Evolutionary conservation across 2,329 filamentous ascomycete species (phyloP).

Genomic region (Stachybotrys elegans): DNA sequence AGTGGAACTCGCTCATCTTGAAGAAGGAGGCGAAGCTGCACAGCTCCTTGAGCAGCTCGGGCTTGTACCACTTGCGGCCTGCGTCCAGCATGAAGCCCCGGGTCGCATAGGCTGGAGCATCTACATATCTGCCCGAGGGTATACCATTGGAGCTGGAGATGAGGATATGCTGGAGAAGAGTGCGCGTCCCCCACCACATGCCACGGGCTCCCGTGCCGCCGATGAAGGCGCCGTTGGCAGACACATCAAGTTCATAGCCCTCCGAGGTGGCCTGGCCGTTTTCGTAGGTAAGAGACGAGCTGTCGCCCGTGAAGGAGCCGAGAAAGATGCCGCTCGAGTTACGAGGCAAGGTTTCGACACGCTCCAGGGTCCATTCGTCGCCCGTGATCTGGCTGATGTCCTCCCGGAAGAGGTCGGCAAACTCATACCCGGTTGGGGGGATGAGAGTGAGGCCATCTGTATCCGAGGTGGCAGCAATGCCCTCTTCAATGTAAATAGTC

Average conservation of each 20-base stretch:
- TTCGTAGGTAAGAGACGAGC: constrained; percentile 35
- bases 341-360: constrained; percentile 26
- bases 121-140: constrained; percentile 20
- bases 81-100: constrained; percentile 43
- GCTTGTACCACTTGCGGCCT: constrained; percentile 51
- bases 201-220: constrained; percentile 36
- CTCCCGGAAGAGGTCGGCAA: constrained; percentile 38
- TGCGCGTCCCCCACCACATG: constrained; percentile 42
- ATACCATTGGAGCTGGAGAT: constrained; percentile 23
- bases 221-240: constrained; percentile 24
- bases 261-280: constrained; percentile 41
- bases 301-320: constrained; percentile 20
- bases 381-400: constrained; percentile 38
- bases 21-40: constrained; percentile 49
- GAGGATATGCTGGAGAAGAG: constrained; percentile 35
- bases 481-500: constrained; percentile 34
- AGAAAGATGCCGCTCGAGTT: constrained; percentile 36
- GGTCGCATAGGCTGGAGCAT: constrained; percentile 38
- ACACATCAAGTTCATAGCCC: constrained; percentile 40
- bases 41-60: constrained; percentile 47
- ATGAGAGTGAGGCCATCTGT: constrained; percentile 43
- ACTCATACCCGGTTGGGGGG: constrained; percentile 43
- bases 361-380: constrained; percentile 33
- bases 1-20: constrained; percentile 49
- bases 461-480: constrained; percentile 34